Base-by-base conservation (phyloP, 306 rosid species). In the Vigna reflexopilosa region DNA sequence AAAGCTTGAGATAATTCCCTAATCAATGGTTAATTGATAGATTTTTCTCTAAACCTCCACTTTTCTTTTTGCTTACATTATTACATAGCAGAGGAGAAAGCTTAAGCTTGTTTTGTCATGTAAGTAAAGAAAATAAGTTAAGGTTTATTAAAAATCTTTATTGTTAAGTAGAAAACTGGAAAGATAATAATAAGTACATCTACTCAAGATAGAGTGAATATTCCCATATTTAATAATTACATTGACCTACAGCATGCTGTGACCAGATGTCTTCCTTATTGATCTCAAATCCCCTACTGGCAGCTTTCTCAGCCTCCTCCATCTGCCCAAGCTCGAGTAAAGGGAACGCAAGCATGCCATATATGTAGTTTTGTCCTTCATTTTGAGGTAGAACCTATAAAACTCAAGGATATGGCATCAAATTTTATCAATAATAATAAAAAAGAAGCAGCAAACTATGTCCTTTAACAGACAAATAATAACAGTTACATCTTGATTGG, bases 291-390 rank as follows among this genome's bases (percentile, higher is more conserved):
- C 93, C 98, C 83, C 71, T 87, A 83, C 64, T 88, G 50, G 97
- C 91, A 52, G 98, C 98, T 73, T 87, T 54, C 84, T 91, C 91
- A 11, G 98, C 98, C 16, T 95, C 98, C 76, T 30, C 87, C 89
- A 92, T 85, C 65, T 20, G 78, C 52, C 88, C 92, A 76, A 95
- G 91, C 92, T 95, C 98, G 81, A 95, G 74, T 51, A 95, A 82
- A 70, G 98, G 78, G 83, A 95, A 95, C 65, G 98, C 91, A 83
- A 90, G 98, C 93, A 92, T 62, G 77, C 98, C 98, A 76, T 91
- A 85, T 44, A 95, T 54, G 79, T 85, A 95, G 80, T 81, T 85
- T 80, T 87, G 88, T 82, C 84, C 86, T 87, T 87, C 80, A 57
- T 95, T 95, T 54, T 84, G 62, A 9, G 97, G 89, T 40, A 92